Conservation (phyloP, 306 rosid genomes). For the Medicago arabica region DNA sequence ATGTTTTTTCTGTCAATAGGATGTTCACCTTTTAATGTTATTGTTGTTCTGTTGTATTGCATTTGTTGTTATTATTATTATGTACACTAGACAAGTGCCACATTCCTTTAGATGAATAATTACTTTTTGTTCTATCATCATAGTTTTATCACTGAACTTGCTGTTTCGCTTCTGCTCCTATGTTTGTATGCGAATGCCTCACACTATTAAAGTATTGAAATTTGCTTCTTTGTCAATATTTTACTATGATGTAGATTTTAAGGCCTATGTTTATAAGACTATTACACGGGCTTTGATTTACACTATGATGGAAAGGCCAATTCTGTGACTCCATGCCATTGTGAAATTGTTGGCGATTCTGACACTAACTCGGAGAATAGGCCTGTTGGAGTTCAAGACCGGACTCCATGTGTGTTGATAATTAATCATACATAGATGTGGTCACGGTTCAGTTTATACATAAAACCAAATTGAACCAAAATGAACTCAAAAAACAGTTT, state of each 20-base stretch:
- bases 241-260: too few species aligned
- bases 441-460: slow-evolving; percentile 60
- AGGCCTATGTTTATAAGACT: too few species aligned
- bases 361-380: slow-evolving; percentile 49
- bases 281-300: too few species aligned
- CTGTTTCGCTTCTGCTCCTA: neutral
- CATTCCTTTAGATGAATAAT: slow-evolving; percentile 42
- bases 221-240: too few species aligned
- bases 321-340: too few species aligned
- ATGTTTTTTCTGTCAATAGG: slow-evolving; percentile 36
- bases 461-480: too few species aligned
- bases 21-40: slow-evolving; percentile 18
- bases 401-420: slow-evolving; percentile 93
- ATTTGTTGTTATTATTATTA: slow-evolving; percentile 29
- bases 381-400: slow-evolving; percentile 64
- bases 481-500: too few species aligned
- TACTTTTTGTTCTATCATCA: slow-evolving; percentile 17
- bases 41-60: slow-evolving; percentile 37
- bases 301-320: too few species aligned
- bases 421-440: slow-evolving; percentile 93
- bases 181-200: neutral
- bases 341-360: too few species aligned
- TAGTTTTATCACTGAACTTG: neutral
- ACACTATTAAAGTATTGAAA: neutral
- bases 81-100: slow-evolving; percentile 27